phyloP scores from a whole-genome alignment of 129 eudicot genomes.

The Escallonia herrerae region DNA sequence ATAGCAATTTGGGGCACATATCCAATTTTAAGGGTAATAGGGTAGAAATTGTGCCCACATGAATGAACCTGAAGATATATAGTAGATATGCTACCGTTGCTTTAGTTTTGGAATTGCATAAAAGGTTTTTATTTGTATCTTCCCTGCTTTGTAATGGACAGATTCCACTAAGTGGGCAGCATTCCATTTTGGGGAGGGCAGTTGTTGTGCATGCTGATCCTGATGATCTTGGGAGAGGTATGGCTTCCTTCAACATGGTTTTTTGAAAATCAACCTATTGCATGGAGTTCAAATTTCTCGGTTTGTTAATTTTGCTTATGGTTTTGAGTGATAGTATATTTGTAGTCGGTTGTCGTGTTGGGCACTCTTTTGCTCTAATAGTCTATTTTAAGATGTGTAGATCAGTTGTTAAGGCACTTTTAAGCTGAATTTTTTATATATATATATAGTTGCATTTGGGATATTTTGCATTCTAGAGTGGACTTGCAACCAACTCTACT shows the following conservation, averaged over 20 bases:
- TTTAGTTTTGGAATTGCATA: background rate
- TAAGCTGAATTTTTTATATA: too few relatives aligned
- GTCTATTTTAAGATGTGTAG: too few relatives aligned
- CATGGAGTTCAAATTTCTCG: background rate
- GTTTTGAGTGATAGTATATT: background rate
- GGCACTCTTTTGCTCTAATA: background rate
- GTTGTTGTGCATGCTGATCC: constrained; percentile 97
- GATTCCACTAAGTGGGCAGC: constrained; percentile 77
- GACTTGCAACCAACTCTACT: too few relatives aligned
- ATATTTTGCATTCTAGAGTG: too few relatives aligned
- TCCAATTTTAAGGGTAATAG: too few relatives aligned
- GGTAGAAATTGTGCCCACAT: too few relatives aligned
- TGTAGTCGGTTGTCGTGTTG: background rate
- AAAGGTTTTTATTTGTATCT: background rate
- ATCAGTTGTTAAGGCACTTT: too few relatives aligned
- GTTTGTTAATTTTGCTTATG: background rate
- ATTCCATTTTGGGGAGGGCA: constrained; percentile 95
- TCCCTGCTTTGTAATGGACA: constrained; percentile 15
- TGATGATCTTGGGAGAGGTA: constrained; percentile 99
- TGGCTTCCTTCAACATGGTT: background rate
- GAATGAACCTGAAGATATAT: background rate
- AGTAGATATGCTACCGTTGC: background rate
- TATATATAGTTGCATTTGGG: too few relatives aligned
- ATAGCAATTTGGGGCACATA: too few relatives aligned
- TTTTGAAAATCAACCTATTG: background rate